Base-by-base conservation (phyloP, 352 stramenopile species). In the Phytopythium litorale region DNA sequence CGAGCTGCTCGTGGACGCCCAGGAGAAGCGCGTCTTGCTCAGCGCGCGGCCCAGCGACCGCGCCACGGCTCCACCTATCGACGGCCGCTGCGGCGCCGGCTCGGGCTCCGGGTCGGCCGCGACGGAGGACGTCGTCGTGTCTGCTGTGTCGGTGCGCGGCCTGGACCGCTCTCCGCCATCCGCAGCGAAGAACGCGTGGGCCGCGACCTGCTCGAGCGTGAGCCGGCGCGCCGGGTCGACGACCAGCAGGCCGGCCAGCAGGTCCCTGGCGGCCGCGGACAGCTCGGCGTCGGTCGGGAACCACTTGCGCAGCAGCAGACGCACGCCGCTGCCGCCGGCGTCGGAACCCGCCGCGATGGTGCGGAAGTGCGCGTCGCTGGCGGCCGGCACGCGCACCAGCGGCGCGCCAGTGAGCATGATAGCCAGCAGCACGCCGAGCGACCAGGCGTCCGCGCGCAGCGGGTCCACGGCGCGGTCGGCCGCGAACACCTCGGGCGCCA, bases 401-500 rank as follows among this genome's bases (percentile, higher is more conserved):
- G 75, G 77, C 12, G 77, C 75, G 4, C 79, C 79, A 2, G 78
- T 72, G 21, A 89, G 65, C 74, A 87, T 84, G 54, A 87, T 81
- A 28, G 75, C 79, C 23, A 89, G 70, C 72, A 89, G 49, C 40
- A 89, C 72, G 19, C 79, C 77, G 3, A 87, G 67, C 16, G 79
- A 89, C 79, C 79, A 89, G 19, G 84, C 75, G 35, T 89, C 79
- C n/a, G 73, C 76, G 30, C 60, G 48, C 32, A 79, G 51, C 3
- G 79, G 68, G 58, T 86, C 66, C 58, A 86, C 85, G 21, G 67
- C 28, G 16, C 70, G 56, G 23, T 78, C 61, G 16, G 58, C 72
- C 50, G 71, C 72, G 48, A 73, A 87, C 19, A 87, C 76, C 64
- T 89, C 80, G 1, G 80, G 80, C 3, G 78, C 76, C 74, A 89